phyloP scores from a whole-genome alignment of 768 basidiomycete genomes.

The Boletus fagicola region DNA sequence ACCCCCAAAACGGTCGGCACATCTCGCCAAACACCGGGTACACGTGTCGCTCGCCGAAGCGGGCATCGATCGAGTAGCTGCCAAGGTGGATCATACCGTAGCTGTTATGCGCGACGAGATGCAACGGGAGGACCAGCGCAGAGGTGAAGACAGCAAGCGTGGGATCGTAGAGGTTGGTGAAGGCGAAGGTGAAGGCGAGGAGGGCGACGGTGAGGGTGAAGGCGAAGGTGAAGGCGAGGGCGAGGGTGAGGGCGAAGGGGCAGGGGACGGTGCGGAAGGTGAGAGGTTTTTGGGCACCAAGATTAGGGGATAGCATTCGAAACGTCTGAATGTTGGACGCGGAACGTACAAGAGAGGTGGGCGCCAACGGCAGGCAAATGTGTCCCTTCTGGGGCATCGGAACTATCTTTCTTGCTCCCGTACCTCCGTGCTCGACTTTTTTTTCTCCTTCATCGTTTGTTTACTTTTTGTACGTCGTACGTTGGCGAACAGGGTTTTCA shows the following conservation, averaged over 20 bases:
- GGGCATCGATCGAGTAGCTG: conserved; percentile 82
- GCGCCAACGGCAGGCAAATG: neutral
- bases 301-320: conserved; percentile 14
- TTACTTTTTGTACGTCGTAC: neutral
- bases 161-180: conserved; percentile 25
- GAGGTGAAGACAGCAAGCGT: conserved; percentile 14
- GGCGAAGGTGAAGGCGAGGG: conserved; percentile 20
- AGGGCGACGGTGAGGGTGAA: conserved; percentile 7
- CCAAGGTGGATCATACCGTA: conserved; percentile 83
- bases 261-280: conserved; percentile 32
- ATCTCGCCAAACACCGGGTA: conserved; percentile 75
- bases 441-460: neutral
- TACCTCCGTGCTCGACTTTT: neutral
- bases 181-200: conserved; percentile 30
- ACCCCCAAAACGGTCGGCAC: conserved; percentile 76
- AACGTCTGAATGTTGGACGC: neutral
- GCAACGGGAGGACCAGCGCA: conserved; percentile 57
- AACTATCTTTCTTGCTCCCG: neutral
- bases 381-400: neutral
- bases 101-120: conserved; percentile 78
- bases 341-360: neutral
- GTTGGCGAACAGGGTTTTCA: neutral
- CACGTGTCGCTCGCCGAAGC: conserved; percentile 84
- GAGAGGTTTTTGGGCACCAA: conserved; percentile 32
- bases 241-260: conserved; percentile 21